Evolutionary conservation across 2,329 filamentous ascomycete species (phyloP).

Genomic region (Metarhizium robertsii): DNA sequence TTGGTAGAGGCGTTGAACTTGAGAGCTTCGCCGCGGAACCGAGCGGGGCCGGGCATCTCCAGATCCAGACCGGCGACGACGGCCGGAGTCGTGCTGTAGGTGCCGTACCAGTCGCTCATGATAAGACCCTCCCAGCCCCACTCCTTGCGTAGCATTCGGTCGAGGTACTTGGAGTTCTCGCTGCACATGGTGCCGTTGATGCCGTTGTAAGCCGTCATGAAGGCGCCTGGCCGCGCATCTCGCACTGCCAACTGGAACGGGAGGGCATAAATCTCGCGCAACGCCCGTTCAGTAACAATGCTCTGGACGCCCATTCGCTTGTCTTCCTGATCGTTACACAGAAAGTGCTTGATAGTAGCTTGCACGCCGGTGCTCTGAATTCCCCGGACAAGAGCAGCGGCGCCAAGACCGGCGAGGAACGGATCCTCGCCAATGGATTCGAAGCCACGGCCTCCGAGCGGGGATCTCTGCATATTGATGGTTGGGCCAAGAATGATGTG

Average conservation of each 20-base stretch:
- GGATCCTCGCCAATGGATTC: conserved; percentile 52
- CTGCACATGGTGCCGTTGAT: conserved; percentile 48
- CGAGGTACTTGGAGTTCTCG: conserved; percentile 41
- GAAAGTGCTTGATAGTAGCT: conserved; percentile 51
- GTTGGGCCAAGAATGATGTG: conserved; percentile 52
- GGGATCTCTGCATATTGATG: conserved; percentile 53
- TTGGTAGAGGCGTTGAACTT: conserved; percentile 44
- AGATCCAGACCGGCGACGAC: conserved; percentile 44
- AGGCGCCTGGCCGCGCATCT: conserved; percentile 39
- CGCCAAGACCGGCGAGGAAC: conserved; percentile 44
- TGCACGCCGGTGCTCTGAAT: conserved; percentile 48
- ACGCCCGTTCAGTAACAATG: conserved; percentile 44
- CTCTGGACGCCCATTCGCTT: conserved; percentile 45
- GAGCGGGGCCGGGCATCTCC: conserved; percentile 50
- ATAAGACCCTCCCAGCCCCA: conserved; percentile 49
- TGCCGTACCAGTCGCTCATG: conserved; percentile 53
- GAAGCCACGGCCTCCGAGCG: conserved; percentile 51
- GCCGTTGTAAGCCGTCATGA: conserved; percentile 53
- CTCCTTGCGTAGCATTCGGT: conserved; percentile 42
- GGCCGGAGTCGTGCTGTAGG: conserved; percentile 43
- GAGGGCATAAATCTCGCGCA: conserved; percentile 49
- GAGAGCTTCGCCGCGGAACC: conserved; percentile 40
- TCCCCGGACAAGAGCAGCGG: conserved; percentile 42
- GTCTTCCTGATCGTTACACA: conserved; percentile 53
- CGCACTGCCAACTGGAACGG: conserved; percentile 49